These are phyloP conservation scores for Globisporangium nodosum DNA, from an alignment of 352 stramenopile genomes.

Conservation along the genomic window DNA sequence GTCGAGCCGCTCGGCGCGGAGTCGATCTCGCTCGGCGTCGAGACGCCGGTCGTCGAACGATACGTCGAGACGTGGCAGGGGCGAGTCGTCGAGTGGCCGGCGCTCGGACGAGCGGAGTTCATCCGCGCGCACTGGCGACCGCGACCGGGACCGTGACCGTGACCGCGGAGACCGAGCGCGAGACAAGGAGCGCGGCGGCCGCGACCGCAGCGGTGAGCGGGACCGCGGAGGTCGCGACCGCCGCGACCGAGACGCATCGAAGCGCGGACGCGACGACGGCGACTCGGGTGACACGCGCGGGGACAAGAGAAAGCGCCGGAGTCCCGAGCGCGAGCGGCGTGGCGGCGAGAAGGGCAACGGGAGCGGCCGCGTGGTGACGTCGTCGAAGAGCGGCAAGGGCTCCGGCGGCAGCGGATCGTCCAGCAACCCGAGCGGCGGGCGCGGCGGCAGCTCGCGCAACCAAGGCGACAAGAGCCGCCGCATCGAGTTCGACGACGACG, in stretches of 20 bases:
- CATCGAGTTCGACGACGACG: constrained; percentile 52
- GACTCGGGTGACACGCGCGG: constrained; percentile 11
- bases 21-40: constrained; percentile 30
- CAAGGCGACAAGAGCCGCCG: constrained; percentile 34
- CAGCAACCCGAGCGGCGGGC: constrained; percentile 8
- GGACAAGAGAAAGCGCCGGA: constrained; percentile 23
- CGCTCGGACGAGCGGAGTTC: constrained; percentile 11
- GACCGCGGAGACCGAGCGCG: constrained; percentile 10
- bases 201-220: constrained; percentile 14
- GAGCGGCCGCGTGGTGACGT: constrained; percentile 46
- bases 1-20: constrained; percentile 10
- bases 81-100: constrained; percentile 13
- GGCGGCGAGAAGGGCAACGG: constrained; percentile 18
- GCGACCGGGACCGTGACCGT: constrained; percentile 14
- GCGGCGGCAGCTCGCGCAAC: constrained; percentile 17
- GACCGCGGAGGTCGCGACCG: constrained; percentile 14
- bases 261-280: constrained; percentile 23
- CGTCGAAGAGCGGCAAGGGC: constrained; percentile 19
- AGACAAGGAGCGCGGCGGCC: constrained; percentile 20
- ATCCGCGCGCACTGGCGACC: constrained; percentile 9
- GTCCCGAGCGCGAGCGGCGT: constrained; percentile 11
- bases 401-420: background rate
- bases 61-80: constrained; percentile 23
- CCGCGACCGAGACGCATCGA: constrained; percentile 21
- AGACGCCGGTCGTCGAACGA: constrained; percentile 32